Evolutionary conservation across 306 rosid species (phyloP), one percentile per base, ranked within the genome.

Genomic region (Astragalus glycyphyllos): DNA sequence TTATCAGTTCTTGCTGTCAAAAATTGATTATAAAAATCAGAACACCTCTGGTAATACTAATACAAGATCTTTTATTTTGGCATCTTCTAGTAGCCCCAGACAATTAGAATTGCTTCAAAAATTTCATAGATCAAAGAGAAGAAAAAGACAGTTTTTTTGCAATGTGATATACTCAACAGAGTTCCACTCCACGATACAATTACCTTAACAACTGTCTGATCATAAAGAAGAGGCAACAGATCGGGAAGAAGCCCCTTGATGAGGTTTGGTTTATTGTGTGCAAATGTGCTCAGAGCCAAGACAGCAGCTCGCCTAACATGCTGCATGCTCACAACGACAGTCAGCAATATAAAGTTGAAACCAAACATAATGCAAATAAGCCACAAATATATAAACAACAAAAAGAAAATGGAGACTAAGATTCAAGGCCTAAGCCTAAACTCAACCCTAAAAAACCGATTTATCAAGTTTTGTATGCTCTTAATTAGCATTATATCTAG

Each of bases 271-370:
- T 95, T 95, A 75, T 95, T 91, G 92, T 95, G 99, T 42, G 99
- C 97, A 68, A 91, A 95, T 49, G 99, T 95, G 82, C 95, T 95
- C 70, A 95, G 81, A 57, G 96, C 97, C 96, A 95, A 83, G 63
- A 95, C 99, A 71, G 96, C 99, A 45, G 99, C 99, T 73, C 99
- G 96, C 81, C 99, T 89, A 47, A 91, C 99, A 87, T 95, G 96
- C 99, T 95, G 86, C 85, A 79, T 57, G 49, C 46, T 68, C 79
- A 76, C 34, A 68, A 14, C 29, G 73, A 26, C 55, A 71, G 78
- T 75, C 65, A 77, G 82, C 31, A 64, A 68, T 4, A 69, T 32
- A 76, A 65, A 58, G 54, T 48, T 78, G 40, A 80, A 60, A 84
- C 69, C 69, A 78, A 65, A 74, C 47, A 47, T 80, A 50, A 15